Evolutionary conservation across 2,329 filamentous ascomycete species (phyloP), one percentile per base, ranked within the genome.

Genomic region (Fusarium odoratissimum): DNA sequence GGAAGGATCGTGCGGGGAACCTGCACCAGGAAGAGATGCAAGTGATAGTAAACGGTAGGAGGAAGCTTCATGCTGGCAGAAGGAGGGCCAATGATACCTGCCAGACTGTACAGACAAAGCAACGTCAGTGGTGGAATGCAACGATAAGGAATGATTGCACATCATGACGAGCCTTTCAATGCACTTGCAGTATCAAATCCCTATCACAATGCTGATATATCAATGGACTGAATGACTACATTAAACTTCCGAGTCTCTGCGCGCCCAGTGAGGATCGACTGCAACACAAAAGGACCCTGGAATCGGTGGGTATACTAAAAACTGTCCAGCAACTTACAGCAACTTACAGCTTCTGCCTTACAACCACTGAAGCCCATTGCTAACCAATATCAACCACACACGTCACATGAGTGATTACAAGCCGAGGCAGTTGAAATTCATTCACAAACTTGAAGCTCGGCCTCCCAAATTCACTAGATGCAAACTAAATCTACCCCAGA

Each of bases 1-100:
- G 37, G 60, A 54, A 49, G 54, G 44, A 51, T 56, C 41, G 64
- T 61, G 69, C 69, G 69, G 69, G 69, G 69, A 70, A 73, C 35
- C 33, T 72, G 64, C 40, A 52, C 30, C 35, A 31, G 21, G 38
- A 33, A 38, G 49, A 23, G 38, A 72, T 69, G 69, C 64, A 69
- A 63, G 68, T 62, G 51, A 69, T 56, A 14, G 40, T 35, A 57
- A 60, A 45, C 41, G 13, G 44, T 42, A 64, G 55, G 44, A 51
- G 59, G 52, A 49, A 40, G 33, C 48, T 51, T 23, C 31, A 56
- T 45, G 49, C 40, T 38, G 40, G n/a, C 14, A 31, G 40, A 62
- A 57, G 54, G 58, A 48, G 63, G 58, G 60, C 60, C 41, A 25
- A 63, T 33, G 37, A 42, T 41, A 54, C 54, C 42, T 63, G 21